Base-by-base conservation (phyloP, 768 basidiomycete genomes). In the Lactarius trivialis region DNA sequence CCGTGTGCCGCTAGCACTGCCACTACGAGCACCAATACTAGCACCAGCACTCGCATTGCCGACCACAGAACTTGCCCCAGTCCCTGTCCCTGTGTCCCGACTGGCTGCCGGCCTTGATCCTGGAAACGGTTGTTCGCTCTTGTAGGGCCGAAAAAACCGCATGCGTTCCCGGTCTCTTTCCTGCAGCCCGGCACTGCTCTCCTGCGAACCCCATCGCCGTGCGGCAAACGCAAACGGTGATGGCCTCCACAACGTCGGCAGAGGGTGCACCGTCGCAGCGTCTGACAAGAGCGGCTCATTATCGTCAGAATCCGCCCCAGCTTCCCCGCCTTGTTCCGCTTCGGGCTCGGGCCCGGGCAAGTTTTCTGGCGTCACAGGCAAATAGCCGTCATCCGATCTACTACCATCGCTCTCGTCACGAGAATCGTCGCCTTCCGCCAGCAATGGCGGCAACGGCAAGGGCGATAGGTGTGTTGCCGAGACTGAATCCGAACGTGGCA, bases 311-410 rank as follows among this genome's bases (percentile, higher is more conserved):
- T 65, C 70, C 1, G 37, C 61, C 15, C 61, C 68, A 1, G 60
- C 61, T 19, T 58, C 53, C 28, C 7, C 54, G 12, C 50, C 55
- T 14, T 53, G 51, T 19, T 48, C 41, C 36, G 55, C 30, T 28
- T 65, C 56, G 9, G 61, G 50, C 2, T 55, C 61, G 2, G 14
- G 56, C 36, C 19, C 61, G 15, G 61, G 53, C 14, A 64, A 33
- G 33, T 64, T 65, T 30, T 66, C 65, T 12, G 65, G 65, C 7
- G 70, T 69, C 17, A 64, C 64, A 28, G 70, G 69, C 55, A 61
- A 45, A 55, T 68, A 65, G 26, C 64, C 63, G 19, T 71, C 70
- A 21, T 68, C 67, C 19, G 68, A 58, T 11, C 50, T 58, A n/a
- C 58, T 55, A 62, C 65, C 33, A 60, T 63, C 41, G 57, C 56